Evolutionary conservation across 2,329 filamentous ascomycete species (phyloP).

Genomic region (Clarireedia paspali): DNA sequence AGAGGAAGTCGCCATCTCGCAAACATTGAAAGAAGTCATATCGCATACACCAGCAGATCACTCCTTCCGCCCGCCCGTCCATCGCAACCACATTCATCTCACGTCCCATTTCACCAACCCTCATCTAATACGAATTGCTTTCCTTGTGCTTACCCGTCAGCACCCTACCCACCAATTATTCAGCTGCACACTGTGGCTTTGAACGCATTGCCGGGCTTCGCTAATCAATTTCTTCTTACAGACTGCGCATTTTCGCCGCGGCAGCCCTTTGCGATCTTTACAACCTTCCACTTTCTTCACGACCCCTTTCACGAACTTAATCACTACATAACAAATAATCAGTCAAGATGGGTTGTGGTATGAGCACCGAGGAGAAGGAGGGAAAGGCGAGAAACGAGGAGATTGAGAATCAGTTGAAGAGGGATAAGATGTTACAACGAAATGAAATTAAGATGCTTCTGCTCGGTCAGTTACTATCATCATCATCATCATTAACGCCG

Average conservation of each 20-base stretch:
- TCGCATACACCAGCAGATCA: background rate
- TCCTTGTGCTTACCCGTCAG: background rate
- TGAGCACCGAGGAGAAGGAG: conserved; percentile 99
- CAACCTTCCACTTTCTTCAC: background rate
- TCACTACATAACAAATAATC: conserved; percentile 17
- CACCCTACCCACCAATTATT: background rate
- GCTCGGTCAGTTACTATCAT: conserved; percentile 58
- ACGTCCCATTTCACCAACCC: background rate
- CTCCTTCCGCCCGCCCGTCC: background rate
- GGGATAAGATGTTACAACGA: conserved; percentile 96
- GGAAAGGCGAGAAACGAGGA: conserved; percentile 99
- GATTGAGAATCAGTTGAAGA: conserved; percentile 98
- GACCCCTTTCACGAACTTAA: conserved; percentile 6
- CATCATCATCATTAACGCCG: background rate
- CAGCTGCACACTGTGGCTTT: background rate
- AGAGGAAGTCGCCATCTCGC: background rate
- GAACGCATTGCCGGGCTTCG: background rate
- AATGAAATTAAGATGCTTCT: conserved; percentile 99
- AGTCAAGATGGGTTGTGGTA: conserved; percentile 95
- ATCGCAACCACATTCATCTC: background rate
- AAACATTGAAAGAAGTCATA: background rate
- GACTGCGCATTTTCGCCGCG: conserved; percentile 55
- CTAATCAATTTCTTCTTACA: conserved; percentile 7
- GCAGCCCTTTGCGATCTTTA: conserved; percentile 9
- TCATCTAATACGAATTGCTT: background rate